Base-by-base conservation (phyloP, 1,139 yeast species). In the Geotrichum europaeum region DNA sequence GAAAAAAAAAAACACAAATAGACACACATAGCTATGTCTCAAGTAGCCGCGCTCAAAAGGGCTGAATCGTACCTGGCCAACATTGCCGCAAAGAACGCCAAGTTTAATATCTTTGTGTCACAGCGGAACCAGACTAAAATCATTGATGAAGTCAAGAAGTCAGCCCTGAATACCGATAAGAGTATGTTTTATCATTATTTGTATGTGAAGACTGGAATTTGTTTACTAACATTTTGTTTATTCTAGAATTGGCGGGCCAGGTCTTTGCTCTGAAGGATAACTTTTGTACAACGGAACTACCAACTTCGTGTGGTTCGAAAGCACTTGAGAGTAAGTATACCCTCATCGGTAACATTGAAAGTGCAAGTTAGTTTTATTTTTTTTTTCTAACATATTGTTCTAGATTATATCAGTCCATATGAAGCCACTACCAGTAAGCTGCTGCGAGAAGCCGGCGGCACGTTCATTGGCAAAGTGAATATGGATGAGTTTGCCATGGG, bases 401-500 rank as follows among this genome's bases (percentile, higher is more conserved):
- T 49, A 63, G 77, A 76, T 50, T 94, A 87, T 70, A 69, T 69
- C 10, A 85, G 96, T 45, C 98, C 98, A 0, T 91, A 82, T 69
- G 84, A 87, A 65, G 89, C 97, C 5, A 89, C 97, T 0, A 88
- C 86, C 1, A 83, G 84, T 0, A 66, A 72, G 1, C 75, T 85
- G 9, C 73, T 94, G n/a, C 72, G 78, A 18, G 67, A 72, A 0
- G 77, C 79, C 2, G 89, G 91, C 0, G 79, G 81, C 28, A 67
- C 73, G 0, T 70, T 85, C n/a, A 75, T 85, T 0, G 98, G 96
- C 0, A 94, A 92, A 73, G 81, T 96, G n/a, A 94, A 94, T 68
- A 78, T 95, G 82, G 99, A 95, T 75, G 98, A 95, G 74, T 95
- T 94, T 76, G 99, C 96, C 1, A 95, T 95, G 99, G 99, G 99